Conservation (phyloP, 257 asterid species). For the Solanum tarapatanum region DNA sequence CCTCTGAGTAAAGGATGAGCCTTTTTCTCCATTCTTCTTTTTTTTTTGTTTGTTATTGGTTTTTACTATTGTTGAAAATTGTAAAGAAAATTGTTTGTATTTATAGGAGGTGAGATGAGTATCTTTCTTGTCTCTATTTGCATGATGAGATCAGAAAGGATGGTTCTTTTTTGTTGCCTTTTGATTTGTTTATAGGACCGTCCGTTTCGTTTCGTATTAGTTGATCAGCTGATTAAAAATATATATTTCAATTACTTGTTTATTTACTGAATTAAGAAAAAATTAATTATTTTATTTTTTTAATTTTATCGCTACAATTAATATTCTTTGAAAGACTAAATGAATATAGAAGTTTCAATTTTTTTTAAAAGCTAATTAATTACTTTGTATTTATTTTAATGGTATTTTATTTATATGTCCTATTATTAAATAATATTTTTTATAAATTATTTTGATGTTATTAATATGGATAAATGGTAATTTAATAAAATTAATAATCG, state of each 20-base stretch:
- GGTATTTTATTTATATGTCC: background rate
- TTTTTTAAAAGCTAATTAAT: no score
- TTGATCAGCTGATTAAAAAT: background rate
- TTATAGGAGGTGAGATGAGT: background rate
- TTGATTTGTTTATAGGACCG: background rate
- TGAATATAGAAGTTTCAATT: background rate
- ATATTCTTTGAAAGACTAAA: no score
- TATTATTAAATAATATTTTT: no score
- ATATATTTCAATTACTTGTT: no score
- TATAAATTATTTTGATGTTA: no score
- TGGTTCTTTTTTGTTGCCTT: background rate
- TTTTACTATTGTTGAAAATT: background rate
- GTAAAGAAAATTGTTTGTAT: background rate
- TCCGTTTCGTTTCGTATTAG: background rate
- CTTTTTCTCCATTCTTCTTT: constrained; percentile 20
- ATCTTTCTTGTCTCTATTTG: background rate
- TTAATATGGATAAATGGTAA: no score
- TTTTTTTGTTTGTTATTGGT: background rate
- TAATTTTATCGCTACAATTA: no score
- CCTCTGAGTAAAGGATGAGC: constrained; percentile 60
- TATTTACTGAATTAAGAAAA: accelerated
- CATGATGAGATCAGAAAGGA: background rate
- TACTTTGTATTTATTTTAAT: no score
- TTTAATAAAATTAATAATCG: no score
- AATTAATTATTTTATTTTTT: no score